A percentile compares a stretch with the other conserved stretches of the same genome.
These are phyloP conservation scores for Geotrichum candidum DNA, from an alignment of 1,139 yeast genomes.

Conservation along the genomic window DNA sequence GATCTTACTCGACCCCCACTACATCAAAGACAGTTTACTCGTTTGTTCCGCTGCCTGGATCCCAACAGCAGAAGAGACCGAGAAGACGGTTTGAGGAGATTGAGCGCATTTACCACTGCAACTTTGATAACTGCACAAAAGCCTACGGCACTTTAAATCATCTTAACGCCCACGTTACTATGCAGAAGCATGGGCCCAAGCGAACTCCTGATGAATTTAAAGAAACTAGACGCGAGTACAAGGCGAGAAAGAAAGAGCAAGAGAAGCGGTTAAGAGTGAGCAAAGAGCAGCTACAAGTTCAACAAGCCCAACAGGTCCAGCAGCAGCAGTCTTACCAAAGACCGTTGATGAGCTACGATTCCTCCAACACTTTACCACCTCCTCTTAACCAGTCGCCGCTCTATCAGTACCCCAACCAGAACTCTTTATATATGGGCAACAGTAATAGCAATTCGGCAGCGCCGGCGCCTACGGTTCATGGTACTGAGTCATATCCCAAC, in stretches of 20 bases:
- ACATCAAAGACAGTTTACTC: constrained; percentile 23
- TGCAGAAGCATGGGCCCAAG: constrained; percentile 67
- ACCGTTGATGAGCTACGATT: constrained; percentile 1
- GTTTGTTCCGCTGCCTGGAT: constrained; percentile 30
- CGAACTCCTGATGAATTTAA: constrained; percentile 64
- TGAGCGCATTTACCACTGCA: constrained; percentile 59
- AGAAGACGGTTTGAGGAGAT: constrained; percentile 67
- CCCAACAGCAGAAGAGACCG: constrained; percentile 43
- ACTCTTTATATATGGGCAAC: not conserved
- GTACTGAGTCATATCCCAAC: not conserved
- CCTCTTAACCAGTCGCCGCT: not conserved
- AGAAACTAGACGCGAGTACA: constrained; percentile 39
- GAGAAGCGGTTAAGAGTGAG: constrained; percentile 18
- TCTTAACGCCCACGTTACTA: constrained; percentile 65
- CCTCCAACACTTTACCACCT: constrained; percentile 4
- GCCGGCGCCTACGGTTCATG: constrained; percentile 19
- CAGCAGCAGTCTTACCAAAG: constrained; percentile 14
- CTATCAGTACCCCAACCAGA: constrained; percentile 1
- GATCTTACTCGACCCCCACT: not conserved
- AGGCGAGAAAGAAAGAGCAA: constrained; percentile 26
- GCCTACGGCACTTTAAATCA: constrained; percentile 75
- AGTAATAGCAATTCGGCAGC: constrained; percentile 12
- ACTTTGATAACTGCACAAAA: constrained; percentile 55
- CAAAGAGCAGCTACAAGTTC: constrained; percentile 24
- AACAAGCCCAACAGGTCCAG: constrained; percentile 5